Evolutionary conservation across 75 land plant species (phyloP).

Genomic region (Cryptomeria japonica): DNA sequence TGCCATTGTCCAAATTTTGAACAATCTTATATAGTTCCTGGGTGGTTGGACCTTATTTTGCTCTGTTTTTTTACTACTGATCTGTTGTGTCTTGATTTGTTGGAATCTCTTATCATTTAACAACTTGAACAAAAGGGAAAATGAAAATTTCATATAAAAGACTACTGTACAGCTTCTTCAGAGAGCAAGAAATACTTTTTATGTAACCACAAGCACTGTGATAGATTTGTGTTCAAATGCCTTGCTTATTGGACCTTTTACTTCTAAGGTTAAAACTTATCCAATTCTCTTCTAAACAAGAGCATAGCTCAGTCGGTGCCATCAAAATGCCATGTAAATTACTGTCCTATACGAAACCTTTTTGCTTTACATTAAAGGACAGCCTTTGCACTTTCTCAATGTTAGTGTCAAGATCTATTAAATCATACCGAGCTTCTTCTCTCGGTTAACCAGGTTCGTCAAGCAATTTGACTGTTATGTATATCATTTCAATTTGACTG

Average conservation of each 20-base stretch:
- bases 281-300: constrained; percentile 65
- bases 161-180: no score
- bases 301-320: constrained; percentile 76
- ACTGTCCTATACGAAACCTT: constrained; percentile 33
- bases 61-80: no score
- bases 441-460: constrained; percentile 86
- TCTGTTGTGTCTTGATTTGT: no score
- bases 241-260: constrained; percentile 41
- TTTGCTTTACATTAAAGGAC: constrained; percentile 48
- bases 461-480: constrained; percentile 59
- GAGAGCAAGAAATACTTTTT: no score
- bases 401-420: constrained; percentile 62
- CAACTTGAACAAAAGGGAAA: no score
- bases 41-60: no score
- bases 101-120: no score
- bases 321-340: constrained; percentile 76
- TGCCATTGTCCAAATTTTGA: no score
- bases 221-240: constrained; percentile 69
- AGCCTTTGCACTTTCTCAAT: constrained; percentile 77
- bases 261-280: constrained; percentile 53
- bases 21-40: no score
- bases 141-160: no score
- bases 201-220: constrained; percentile 78
- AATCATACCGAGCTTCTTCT: constrained; percentile 76
- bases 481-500: constrained; percentile 61